phyloP scores from a whole-genome alignment of 768 basidiomycete species.

The Amanita rubescens region DNA sequence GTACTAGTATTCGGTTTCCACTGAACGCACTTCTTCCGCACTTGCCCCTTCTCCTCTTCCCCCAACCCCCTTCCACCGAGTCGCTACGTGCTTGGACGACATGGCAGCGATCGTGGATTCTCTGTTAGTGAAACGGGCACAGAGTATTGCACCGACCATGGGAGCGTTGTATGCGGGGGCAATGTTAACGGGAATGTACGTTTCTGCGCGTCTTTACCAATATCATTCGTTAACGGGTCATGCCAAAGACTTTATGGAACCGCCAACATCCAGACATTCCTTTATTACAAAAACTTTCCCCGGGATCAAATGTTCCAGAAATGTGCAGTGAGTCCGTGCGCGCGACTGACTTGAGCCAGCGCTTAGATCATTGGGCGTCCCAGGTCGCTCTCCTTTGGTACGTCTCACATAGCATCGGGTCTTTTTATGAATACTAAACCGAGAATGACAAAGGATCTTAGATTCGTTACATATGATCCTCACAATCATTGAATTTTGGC shows the following conservation, averaged over 20 bases:
- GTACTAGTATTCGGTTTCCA: too few relatives aligned
- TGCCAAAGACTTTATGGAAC: not conserved
- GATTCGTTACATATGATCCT: not conserved
- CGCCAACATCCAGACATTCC: not conserved
- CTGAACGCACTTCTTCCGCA: too few relatives aligned
- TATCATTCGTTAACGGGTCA: not conserved
- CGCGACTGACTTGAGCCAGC: not conserved
- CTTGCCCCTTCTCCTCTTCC: too few relatives aligned
- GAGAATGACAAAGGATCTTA: not conserved
- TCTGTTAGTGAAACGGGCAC: too few relatives aligned
- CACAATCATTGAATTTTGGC: not conserved
- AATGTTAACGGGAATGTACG: slow-evolving; percentile 7
- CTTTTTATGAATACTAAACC: too few relatives aligned
- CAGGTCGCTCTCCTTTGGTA: not conserved
- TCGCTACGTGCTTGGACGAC: too few relatives aligned
- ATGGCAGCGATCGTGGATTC: too few relatives aligned
- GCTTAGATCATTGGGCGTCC: not conserved
- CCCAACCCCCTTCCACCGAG: too few relatives aligned
- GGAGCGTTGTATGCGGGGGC: slow-evolving; percentile 4
- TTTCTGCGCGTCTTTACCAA: too few relatives aligned
- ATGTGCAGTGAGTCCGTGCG: not conserved
- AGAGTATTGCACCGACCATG: too few relatives aligned
- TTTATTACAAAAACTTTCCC: not conserved
- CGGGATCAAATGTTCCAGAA: not conserved
- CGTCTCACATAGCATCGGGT: not conserved